A percentile compares a stretch with the other conserved stretches of the same genome.
phyloP scores from a whole-genome alignment of 2,329 filamentous ascomycete species.

The Monosporascus sp. region DNA sequence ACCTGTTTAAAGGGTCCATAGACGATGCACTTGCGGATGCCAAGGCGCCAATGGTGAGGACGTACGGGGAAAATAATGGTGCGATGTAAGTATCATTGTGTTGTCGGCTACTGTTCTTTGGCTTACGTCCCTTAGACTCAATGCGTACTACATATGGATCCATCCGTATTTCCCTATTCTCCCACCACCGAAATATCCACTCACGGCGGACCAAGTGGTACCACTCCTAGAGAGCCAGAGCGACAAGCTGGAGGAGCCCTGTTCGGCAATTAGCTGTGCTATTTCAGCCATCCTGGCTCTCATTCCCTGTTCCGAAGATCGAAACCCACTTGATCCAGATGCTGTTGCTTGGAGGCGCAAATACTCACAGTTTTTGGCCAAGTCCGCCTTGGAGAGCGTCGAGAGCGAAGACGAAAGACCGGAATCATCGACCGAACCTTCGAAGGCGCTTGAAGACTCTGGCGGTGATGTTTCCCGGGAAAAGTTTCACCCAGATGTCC shows the following conservation, averaged over 20 bases:
- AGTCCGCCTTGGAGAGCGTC: slow-evolving; percentile 42
- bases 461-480: slow-evolving; percentile 26
- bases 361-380: slow-evolving; percentile 44
- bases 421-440: slow-evolving; percentile 39
- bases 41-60: slow-evolving; percentile 32
- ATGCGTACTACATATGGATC: slow-evolving; percentile 48
- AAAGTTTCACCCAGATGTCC: slow-evolving; percentile 39
- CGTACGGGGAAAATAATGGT: slow-evolving; percentile 34
- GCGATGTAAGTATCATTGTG: slow-evolving; percentile 31
- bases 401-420: slow-evolving; percentile 43
- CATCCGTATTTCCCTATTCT: slow-evolving; percentile 46
- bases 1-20: slow-evolving; percentile 29
- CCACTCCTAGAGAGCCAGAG: slow-evolving; percentile 31
- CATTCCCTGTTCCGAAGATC: slow-evolving; percentile 39
- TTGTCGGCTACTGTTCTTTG: neutral
- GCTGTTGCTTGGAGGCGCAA: slow-evolving; percentile 39
- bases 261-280: slow-evolving; percentile 39
- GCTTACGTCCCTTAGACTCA: slow-evolving; percentile 27
- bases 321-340: slow-evolving; percentile 29
- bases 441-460: slow-evolving; percentile 36
- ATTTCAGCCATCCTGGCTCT: slow-evolving; percentile 44
- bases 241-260: slow-evolving; percentile 32
- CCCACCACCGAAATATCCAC: slow-evolving; percentile 33
- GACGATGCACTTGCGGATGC: slow-evolving; percentile 9
- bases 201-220: slow-evolving; percentile 28